Base-by-base conservation (phyloP, 192 early-diverging fungal genomes). In the Backusella mclennaniae region DNA sequence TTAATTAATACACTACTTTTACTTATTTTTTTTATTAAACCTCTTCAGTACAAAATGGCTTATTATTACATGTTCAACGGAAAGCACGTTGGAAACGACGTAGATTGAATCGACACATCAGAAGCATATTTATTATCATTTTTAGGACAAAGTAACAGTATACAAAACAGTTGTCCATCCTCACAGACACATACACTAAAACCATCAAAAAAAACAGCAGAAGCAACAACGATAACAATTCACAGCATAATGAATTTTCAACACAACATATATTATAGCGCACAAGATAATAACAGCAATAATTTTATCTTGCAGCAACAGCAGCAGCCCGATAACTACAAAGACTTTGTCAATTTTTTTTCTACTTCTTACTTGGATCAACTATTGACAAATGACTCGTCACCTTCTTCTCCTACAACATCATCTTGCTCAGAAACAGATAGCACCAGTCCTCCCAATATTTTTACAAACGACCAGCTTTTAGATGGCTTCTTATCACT, bases 51-150 rank as follows among this genome's bases (percentile, higher is more conserved):
- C 12, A 63, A 23, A 63, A 71, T 71, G 70, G 41, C 70, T 49
- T 71, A 71, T 44, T 71, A 41, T 49, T 71, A 71, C 29, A 71
- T 71, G 70, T 31, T 71, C 41, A 71, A 71, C 70, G 70, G 70
- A 26, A 71, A 71, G 29, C 70, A 71, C 44, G 70, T 71, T 29
- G 70, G 70, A 44, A 71, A 71, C 29, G 70, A 71, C 29, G 70
- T 71, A 44, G 70, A 39, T 44, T 71, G 70, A 71, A 41, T 44
- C 15, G 29, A 44, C 49, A 15, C 21, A 39, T 3, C 15, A 39
- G 36, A 23, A 63, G 26, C 56, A 29, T 63, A 63, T 6, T 26
- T 63, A 12, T 63, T 29, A 33, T 67, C 19, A 67, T 35, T 35
- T 33, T 19, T 26, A 31, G 35, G 19, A 69, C 36, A n/a, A 69